Conservation (phyloP, 495 filamentous ascomycete species). For the Podospora pseudocomata region DNA sequence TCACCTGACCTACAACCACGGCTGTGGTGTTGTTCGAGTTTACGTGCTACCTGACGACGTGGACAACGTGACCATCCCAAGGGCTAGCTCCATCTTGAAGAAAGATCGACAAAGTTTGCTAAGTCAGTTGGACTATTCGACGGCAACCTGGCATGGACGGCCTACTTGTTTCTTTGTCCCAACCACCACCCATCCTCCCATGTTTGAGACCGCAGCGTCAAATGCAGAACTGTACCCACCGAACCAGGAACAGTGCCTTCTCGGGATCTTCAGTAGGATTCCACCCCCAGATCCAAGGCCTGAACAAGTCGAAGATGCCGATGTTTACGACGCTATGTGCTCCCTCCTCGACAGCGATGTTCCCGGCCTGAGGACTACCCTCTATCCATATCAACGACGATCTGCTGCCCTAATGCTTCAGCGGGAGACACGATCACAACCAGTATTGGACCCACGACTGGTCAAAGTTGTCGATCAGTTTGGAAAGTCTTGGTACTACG, state of each 20-base stretch:
- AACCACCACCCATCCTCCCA: not conserved
- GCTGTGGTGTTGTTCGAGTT: slow-evolving; percentile 47
- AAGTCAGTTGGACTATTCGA: slow-evolving; percentile 54
- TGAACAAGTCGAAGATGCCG: slow-evolving; percentile 49
- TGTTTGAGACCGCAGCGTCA: not conserved
- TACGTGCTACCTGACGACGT: slow-evolving; percentile 68
- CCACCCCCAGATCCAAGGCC: slow-evolving; percentile 63
- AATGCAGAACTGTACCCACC: not conserved
- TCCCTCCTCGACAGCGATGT: slow-evolving; percentile 56
- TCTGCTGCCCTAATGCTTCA: slow-evolving; percentile 85
- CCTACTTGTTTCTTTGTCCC: not conserved
- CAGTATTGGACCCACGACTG: slow-evolving; percentile 71
- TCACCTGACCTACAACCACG: slow-evolving; percentile 35
- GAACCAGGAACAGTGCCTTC: slow-evolving; percentile 53
- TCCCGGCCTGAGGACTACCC: slow-evolving; percentile 59
- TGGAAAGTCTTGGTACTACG: slow-evolving; percentile 66
- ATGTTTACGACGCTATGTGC: slow-evolving; percentile 58
- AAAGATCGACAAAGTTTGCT: slow-evolving; percentile 52
- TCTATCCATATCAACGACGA: slow-evolving; percentile 77
- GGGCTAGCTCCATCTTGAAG: slow-evolving; percentile 40
- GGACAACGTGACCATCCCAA: slow-evolving; percentile 46
- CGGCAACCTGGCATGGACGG: slow-evolving; percentile 53
- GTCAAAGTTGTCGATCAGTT: slow-evolving; percentile 53
- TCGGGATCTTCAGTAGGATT: slow-evolving; percentile 83
- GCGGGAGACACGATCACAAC: slow-evolving; percentile 63